Conservation (phyloP, 257 asterid genomes). For the Solanum virginianum region DNA sequence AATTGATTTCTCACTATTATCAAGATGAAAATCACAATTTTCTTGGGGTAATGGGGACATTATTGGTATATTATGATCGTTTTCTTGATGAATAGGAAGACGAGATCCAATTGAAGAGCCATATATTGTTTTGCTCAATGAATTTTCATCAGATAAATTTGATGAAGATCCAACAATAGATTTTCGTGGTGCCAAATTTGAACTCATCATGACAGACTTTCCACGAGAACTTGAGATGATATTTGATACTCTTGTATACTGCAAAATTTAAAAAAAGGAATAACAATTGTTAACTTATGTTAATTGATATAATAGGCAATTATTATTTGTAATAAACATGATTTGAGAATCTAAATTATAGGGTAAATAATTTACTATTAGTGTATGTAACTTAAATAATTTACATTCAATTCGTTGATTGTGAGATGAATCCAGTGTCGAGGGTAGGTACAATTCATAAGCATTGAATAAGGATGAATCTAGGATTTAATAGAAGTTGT, state of each 20-base stretch:
- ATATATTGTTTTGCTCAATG: constrained; percentile 8
- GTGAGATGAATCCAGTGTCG: neutral
- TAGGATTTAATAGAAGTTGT: neutral
- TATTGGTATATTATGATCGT: neutral
- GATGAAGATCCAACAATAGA: constrained; percentile 1
- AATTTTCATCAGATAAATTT: neutral
- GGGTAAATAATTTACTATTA: neutral
- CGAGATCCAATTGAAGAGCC: constrained; percentile 1
- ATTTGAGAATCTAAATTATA: neutral
- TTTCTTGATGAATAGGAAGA: neutral
- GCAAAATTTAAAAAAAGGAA: neutral
- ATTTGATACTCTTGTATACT: constrained; percentile 24
- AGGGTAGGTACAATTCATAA: neutral
- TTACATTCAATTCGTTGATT: neutral
- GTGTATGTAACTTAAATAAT: neutral
- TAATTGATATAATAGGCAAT: neutral
- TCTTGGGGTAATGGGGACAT: neutral
- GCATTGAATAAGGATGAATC: neutral
- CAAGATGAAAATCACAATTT: neutral
- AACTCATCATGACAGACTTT: neutral
- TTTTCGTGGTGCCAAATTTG: neutral
- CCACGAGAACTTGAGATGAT: constrained; percentile 20
- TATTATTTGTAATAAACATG: neutral
- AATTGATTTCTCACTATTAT: constrained; percentile 19
- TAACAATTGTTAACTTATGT: neutral